Evolutionary conservation across 345 rosid species (phyloP).

Genomic region (Salix suchowensis): DNA sequence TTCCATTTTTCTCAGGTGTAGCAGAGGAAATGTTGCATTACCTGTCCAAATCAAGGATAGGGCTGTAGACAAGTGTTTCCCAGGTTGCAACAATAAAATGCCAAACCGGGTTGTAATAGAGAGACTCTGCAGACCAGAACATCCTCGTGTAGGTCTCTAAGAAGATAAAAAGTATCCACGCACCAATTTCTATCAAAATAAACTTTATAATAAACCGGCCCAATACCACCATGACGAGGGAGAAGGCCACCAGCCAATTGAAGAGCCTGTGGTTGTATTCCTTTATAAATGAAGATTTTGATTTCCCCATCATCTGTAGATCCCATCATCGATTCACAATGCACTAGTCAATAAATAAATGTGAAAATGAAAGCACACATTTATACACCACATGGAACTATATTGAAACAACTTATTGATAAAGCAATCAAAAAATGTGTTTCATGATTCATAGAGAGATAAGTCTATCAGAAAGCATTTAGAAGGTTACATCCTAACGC

Average conservation of each 20-base stretch:
- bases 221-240: constrained; percentile 88
- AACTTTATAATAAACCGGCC: constrained; percentile 91
- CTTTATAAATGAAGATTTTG: constrained; percentile 76
- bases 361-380: not conserved
- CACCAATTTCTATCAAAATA: constrained; percentile 83
- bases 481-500: not conserved
- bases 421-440: not conserved
- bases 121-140: constrained; percentile 97
- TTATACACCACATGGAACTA: not conserved
- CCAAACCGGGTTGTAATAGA: constrained; percentile 92
- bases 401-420: not conserved
- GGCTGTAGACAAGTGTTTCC: constrained; percentile 93
- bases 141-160: constrained; percentile 90
- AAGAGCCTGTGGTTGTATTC: constrained; percentile 93
- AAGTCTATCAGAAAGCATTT: not conserved
- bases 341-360: not conserved
- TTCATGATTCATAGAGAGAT: not conserved
- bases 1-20: not conserved
- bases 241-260: constrained; percentile 95
- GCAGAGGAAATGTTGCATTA: constrained; percentile 14
- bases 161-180: constrained; percentile 94
- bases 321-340: not conserved
- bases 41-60: constrained; percentile 95
- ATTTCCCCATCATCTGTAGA: constrained; percentile 82
- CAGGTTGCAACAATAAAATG: constrained; percentile 81